Base-by-base conservation (phyloP, 768 basidiomycete species). In the Auriscalpium orientale region DNA sequence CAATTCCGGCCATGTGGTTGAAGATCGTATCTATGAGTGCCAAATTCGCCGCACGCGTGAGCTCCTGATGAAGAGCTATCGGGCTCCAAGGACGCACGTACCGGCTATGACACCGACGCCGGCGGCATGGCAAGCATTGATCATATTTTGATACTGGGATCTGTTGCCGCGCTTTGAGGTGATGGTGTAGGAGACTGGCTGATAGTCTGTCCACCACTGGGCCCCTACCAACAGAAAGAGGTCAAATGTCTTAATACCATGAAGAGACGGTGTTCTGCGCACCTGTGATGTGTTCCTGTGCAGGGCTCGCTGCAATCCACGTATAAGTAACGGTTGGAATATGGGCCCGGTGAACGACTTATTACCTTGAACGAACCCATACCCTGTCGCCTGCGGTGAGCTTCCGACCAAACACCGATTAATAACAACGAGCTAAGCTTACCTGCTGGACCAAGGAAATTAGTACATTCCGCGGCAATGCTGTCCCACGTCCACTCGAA, bases 201-300 rank as follows among this genome's bases (percentile, higher is more conserved):
- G 85, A 62, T 88, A 87, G 64, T 86, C 85, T 0, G 85, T 87
- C 85, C 85, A 87, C 85, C 85, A 87, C 62, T 85, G 76, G 2
- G 20, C 16, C 2, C 52, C 52, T 44, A 33, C 13, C 21, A 12
- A 15, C 37, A 33, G 28, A 7, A 28, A 28, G 22, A 28, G 22
- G 22, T 28, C 20, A 20, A 16, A 34, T 21, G 48, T 9, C 15
- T 4, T 4, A 4, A 3, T 8, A 49, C 22, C 1, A 8, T 18
- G 18, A 33, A 20, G 35, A 16, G 37, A 35, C 37, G 18, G 12
- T 15, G 36, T n/a, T 21, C 4, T 13, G 8, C 6, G n/a, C 28
- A 53, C 52, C 52, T 3, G 18, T 28, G 13, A 53, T 33, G 16
- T 53, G 52, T 46, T 54, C 53, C 33, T 54, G 53, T 13, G 53